Conservation (phyloP, 768 basidiomycete genomes). For the Xerocomellus intermedius region DNA sequence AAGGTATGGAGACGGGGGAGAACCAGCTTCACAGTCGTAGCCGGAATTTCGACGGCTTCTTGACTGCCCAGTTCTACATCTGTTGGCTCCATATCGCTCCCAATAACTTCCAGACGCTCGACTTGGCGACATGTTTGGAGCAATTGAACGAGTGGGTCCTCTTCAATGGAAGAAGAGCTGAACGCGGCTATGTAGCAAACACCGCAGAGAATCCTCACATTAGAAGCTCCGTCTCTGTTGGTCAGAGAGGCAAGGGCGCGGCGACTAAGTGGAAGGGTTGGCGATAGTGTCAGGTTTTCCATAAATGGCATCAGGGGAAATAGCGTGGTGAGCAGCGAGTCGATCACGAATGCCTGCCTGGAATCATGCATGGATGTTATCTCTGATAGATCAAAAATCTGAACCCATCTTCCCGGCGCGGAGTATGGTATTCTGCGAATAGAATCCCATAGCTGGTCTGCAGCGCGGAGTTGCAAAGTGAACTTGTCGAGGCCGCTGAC, state of each 20-base stretch:
- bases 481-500: slow-evolving; percentile 54
- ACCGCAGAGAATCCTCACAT: slow-evolving; percentile 54
- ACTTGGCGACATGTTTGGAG: slow-evolving; percentile 55
- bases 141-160: slow-evolving; percentile 59
- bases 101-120: slow-evolving; percentile 62
- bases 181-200: slow-evolving; percentile 47
- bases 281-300: slow-evolving; percentile 48
- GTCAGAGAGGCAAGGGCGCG: slow-evolving; percentile 54
- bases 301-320: slow-evolving; percentile 72
- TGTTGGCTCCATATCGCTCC: slow-evolving; percentile 52
- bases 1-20: slow-evolving; percentile 60
- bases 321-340: slow-evolving; percentile 60
- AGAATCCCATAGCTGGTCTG: slow-evolving; percentile 85
- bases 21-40: slow-evolving; percentile 40
- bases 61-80: slow-evolving; percentile 41
- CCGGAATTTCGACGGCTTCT: slow-evolving; percentile 21
- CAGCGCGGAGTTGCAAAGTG: slow-evolving; percentile 50
- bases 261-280: slow-evolving; percentile 58
- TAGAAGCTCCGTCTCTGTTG: slow-evolving; percentile 47
- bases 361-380: slow-evolving; percentile 44
- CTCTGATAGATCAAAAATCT: slow-evolving; percentile 65
- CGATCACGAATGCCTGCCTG: slow-evolving; percentile 50
- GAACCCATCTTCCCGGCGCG: slow-evolving; percentile 86
- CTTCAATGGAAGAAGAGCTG: slow-evolving; percentile 29
- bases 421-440: slow-evolving; percentile 85